phyloP scores from a whole-genome alignment of 805 yeast species.

The Suhomyces xylopsoci region DNA sequence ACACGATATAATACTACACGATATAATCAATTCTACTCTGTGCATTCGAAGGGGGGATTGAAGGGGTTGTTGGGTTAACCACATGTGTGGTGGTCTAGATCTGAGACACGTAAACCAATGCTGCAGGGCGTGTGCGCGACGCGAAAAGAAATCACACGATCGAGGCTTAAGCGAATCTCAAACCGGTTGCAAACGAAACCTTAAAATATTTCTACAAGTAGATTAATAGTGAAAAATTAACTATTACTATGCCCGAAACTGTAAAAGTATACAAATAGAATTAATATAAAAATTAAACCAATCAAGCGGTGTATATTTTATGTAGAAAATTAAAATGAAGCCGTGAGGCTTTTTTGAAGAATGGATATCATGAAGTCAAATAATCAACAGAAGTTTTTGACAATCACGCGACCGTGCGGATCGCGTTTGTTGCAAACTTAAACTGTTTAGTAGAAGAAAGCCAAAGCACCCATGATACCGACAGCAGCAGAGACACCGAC shows the following conservation, averaged over 20 bases:
- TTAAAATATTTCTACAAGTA: neutral
- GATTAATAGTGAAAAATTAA: neutral
- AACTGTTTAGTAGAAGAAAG: conserved; percentile 9
- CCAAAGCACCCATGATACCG: conserved; percentile 10
- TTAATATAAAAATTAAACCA: neutral
- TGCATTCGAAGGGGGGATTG: neutral
- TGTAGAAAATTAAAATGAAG: neutral
- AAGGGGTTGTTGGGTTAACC: neutral
- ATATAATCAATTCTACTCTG: too few species aligned
- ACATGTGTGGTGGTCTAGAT: neutral
- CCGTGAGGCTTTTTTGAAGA: neutral
- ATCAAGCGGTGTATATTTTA: neutral
- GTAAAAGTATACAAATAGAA: neutral
- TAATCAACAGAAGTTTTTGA: neutral
- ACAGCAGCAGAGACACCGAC: conserved; percentile 7
- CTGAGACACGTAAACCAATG: neutral
- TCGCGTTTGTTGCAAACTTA: neutral
- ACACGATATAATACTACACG: too few species aligned
- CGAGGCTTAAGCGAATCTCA: neutral
- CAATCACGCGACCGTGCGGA: neutral
- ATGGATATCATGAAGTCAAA: neutral
- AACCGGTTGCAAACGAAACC: neutral
- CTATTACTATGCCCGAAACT: neutral
- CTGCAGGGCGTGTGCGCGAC: neutral
- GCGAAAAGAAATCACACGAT: neutral